Evolutionary conservation across 2,329 filamentous ascomycete genomes (phyloP), one percentile per base, ranked within the genome.

Genomic region (Colletotrichum sp.): DNA sequence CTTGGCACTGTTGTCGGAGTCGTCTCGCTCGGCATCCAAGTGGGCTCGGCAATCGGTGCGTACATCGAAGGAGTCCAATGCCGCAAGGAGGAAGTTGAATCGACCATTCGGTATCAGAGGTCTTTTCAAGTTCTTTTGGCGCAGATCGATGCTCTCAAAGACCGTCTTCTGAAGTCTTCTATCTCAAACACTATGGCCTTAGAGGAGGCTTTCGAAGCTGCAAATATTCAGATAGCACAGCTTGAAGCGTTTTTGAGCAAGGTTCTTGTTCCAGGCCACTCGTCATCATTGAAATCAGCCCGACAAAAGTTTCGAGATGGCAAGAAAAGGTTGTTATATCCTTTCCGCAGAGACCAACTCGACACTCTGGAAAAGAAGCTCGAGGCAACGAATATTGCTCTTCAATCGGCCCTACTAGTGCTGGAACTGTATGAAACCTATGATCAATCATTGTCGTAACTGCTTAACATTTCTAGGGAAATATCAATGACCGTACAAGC

Each of bases 41-140:
- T 70, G 5, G n/a, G 34, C n/a, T 62, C 34, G 30, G 18, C 55
- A 2, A 16, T 70, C 34, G 6, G 30, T 15, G n/a, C 26, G 0
- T 70, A 70, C 3, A n/a, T 70, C 18, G 57, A 63, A n/a, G 68
- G 68, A 13, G 28, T 63, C n/a, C 34, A 70, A 4, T 59, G 68
- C 28, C 68, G 57, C 21, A 26, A 70, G 2, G 49, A 69, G 2
- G 66, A 60, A 10, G 26, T 69, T 8, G 49, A 69, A 30, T 36
- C 66, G 4, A 36, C 21, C 15, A n/a, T 18, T n/a, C 49, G 30
- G 24, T 18, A n/a, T n/a, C 52, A 3, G n/a, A 59, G 3, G 2
- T 59, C 66, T 0, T 9, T 39, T 21, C 30, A 69, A 36, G 3
- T 15, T 0, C 13, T 69, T 9, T 15, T 69, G 3, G 16, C 18